Evolutionary conservation across 1,139 yeast species (phyloP).

Genomic region (Blastobotrys raffinosifermentans): DNA sequence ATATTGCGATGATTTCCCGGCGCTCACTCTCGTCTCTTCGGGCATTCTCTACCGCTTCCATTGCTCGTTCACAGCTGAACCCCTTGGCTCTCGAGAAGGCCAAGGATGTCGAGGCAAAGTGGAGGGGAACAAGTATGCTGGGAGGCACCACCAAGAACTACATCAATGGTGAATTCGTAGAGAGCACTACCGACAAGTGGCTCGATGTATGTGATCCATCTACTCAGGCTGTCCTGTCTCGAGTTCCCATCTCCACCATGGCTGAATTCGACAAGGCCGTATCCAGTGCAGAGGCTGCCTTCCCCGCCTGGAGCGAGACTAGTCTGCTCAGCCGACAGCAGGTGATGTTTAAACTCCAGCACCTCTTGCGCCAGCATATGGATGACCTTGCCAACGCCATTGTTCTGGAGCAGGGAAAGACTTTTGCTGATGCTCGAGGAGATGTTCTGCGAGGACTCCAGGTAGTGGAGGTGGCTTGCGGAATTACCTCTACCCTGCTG

Average conservation of each 20-base stretch:
- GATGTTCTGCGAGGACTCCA: constrained; percentile 77
- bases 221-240: constrained; percentile 58
- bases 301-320: constrained; percentile 52
- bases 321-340: constrained; percentile 68
- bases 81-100: too few species aligned
- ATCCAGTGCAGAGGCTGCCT: constrained; percentile 57
- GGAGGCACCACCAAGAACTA: constrained; percentile 57
- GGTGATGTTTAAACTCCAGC: constrained; percentile 66
- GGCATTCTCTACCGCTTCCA: too few species aligned
- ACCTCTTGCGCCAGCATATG: constrained; percentile 57
- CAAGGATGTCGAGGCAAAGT: too few species aligned
- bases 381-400: constrained; percentile 67
- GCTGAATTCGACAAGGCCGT: constrained; percentile 64
- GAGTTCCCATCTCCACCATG: constrained; percentile 68
- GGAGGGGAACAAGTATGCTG: too few species aligned
- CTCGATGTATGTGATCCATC: constrained; percentile 74
- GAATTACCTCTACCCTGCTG: constrained; percentile 53
- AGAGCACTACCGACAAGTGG: constrained; percentile 56
- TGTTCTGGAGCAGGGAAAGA: constrained; percentile 77
- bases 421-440: constrained; percentile 71
- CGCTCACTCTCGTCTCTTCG: too few species aligned
- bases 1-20: too few species aligned
- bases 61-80: too few species aligned
- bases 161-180: constrained; percentile 52
- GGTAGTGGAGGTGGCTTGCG: constrained; percentile 63